These are phyloP conservation scores for Pittosporum tobira DNA, from an alignment of 129 eudicot species.

Conservation along the genomic window DNA sequence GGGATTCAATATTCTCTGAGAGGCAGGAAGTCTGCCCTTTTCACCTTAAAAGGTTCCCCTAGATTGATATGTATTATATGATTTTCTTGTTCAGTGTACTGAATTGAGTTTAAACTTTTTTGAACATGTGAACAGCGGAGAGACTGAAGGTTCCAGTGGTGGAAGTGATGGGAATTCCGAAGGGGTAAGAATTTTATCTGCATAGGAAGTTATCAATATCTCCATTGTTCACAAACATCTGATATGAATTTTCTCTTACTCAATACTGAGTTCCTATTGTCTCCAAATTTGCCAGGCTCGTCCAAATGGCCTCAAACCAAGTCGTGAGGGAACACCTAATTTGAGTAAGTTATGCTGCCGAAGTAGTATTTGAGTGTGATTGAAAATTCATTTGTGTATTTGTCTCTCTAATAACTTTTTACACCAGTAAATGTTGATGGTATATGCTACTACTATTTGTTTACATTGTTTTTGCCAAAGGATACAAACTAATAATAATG, in stretches of 20 bases:
- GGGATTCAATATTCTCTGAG: neutral
- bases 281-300: slow-evolving; percentile 38
- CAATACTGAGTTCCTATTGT: neutral
- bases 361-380: neutral
- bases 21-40: neutral
- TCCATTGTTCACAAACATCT: neutral
- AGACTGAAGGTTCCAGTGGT: slow-evolving; percentile 84
- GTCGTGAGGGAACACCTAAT: slow-evolving; percentile 56
- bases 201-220: neutral
- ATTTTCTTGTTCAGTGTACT: neutral
- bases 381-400: no score
- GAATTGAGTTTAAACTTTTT: neutral
- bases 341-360: slow-evolving; percentile 35
- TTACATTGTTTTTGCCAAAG: neutral
- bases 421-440: no score
- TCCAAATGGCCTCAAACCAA: slow-evolving; percentile 59
- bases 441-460: no score
- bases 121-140: slow-evolving; percentile 46
- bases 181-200: slow-evolving; percentile 33
- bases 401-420: neutral
- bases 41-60: neutral
- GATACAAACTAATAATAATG: neutral
- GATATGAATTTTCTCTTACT: neutral
- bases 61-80: no score
- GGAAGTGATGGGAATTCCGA: slow-evolving; percentile 76